Evolutionary conservation across 106 monocot genomes (phyloP), one percentile per base, ranked within the genome.

Genomic region (Dendrobium nobile): DNA sequence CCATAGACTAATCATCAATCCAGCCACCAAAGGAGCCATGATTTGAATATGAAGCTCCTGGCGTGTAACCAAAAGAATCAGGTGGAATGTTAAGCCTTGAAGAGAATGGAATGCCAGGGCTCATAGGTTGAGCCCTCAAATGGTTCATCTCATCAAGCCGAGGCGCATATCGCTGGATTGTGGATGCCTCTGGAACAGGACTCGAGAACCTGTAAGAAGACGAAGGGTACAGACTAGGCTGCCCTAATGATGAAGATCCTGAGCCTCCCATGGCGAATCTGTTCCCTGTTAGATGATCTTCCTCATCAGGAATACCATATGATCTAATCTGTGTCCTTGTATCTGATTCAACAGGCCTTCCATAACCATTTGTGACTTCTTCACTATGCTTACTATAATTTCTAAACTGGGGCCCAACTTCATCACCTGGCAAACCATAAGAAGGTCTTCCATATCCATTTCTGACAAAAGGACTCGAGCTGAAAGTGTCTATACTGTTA

Each of bases 111-210:
- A 27, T 82, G 11, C 28, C 55, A 3, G 86, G 77, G 7, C 47
- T 59, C 81, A 80, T 41, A 61, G 1, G 26, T 27, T 47, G 58
- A 8, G 58, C n/a, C 78, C 42, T 82, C 26, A 43, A 19, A 82
- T 68, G 78, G 77, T 85, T 90, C 27, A 74, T 81, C 84, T 91
- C 95, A 70, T 91, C 86, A 3, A 91, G 83, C 16, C 78, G 79
- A 15, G 93, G 93, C 0, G 89, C 86, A 82, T 96, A 96, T 59
- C 82, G 82, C 40, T 91, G 81, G 54, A 77, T 84, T 27, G 83
- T 77, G 13, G 92, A 85, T 16, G 75, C 64, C 41, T 70, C 83
- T 4, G 48, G 51, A 17, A 26, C 65, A 13, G 79, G 18, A 78
- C 80, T n/a, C 5, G 85, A 79, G 4, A 80, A 20, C 37, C 72